Evolutionary conservation across 768 basidiomycete species (phyloP), one percentile per base, ranked within the genome.

Genomic region (Pisolithus sp.): DNA sequence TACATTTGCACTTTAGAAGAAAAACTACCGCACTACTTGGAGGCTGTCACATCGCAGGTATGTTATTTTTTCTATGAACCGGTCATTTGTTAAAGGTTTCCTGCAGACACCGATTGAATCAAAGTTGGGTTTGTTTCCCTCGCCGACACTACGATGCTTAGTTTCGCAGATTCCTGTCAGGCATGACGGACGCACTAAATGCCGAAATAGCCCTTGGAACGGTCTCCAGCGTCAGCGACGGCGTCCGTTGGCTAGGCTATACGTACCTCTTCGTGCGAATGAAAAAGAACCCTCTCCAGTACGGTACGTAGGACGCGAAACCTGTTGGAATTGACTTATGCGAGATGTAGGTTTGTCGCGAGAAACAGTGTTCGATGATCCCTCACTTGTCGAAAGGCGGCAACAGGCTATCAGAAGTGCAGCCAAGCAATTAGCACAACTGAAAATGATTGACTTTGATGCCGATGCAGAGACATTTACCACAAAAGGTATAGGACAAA

Each of bases 251-350:
- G 96, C 72, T 99, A 39, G 91, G 94, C 15, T 99, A 96, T 65
- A 97, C 96, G 2, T 99, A 98, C 65, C 79, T 98, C 28, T 93
- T 89, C 63, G 93, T 97, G 9, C 80, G 95, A 49, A 95, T 98
- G 93, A 76, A 81, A 44, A 89, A 87, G 64, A 95, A 93, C 60
- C 94, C 95, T 3, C 82, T 83, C 59, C 69, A 85, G 46, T 94
- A 95, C 62, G 92, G 92, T 89, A 55, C 50, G 73, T 64, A 20
- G 4, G 17, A 23, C 12, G 18, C 9, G 41, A 20, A 23, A 46
- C 18, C 31, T 15, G 44, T 36, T 30, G 21, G 36, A 7, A 47
- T 17, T 46, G 6, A 49, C 50, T 62, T 37, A 62, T 15, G 23
- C 58, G 34, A 6, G 13, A 40, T 10, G 4, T 60, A 93, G 93